Percentiles rank a stretch among this genome's conserved stretches.
These are phyloP conservation scores for Acacia pycnantha DNA, from an alignment of 331 rosid species.

Conservation along the genomic window DNA sequence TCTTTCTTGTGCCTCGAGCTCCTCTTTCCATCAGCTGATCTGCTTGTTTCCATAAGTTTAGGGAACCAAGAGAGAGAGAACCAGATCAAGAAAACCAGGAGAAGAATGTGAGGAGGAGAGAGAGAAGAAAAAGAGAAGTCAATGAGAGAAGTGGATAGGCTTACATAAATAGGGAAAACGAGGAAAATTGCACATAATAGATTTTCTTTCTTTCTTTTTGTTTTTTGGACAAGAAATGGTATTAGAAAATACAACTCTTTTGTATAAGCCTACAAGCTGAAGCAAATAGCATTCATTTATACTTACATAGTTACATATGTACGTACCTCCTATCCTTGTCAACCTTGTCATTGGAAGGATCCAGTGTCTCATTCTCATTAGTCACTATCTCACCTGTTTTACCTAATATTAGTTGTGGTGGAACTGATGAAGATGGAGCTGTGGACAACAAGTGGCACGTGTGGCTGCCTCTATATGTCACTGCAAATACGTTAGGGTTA, in stretches of 20 bases:
- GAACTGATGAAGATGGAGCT: conserved; percentile 47
- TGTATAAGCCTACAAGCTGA: too few species aligned
- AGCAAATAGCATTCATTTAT: too few species aligned
- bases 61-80: conserved; percentile 23
- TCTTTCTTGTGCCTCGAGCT: conserved; percentile 43
- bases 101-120: background rate
- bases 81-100: conserved; percentile 21
- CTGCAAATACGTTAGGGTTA: conserved; percentile 50
- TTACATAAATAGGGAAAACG: conserved; percentile 14
- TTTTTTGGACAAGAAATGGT: background rate
- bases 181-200: background rate
- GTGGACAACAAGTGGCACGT: conserved; percentile 73
- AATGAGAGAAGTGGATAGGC: conserved; percentile 22
- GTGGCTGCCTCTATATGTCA: conserved; percentile 56
- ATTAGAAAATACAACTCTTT: too few species aligned
- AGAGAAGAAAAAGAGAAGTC: background rate
- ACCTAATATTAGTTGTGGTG: conserved; percentile 31
- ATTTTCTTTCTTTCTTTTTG: background rate
- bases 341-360: too few species aligned
- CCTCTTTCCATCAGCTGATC: conserved; percentile 65
- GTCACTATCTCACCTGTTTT: too few species aligned
- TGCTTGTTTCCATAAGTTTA: conserved; percentile 54
- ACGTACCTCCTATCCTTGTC: too few species aligned
- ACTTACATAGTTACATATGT: too few species aligned
- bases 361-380: too few species aligned